Base-by-base conservation (phyloP, 2,329 filamentous ascomycete species). In the Amesomyces nigricolor region DNA sequence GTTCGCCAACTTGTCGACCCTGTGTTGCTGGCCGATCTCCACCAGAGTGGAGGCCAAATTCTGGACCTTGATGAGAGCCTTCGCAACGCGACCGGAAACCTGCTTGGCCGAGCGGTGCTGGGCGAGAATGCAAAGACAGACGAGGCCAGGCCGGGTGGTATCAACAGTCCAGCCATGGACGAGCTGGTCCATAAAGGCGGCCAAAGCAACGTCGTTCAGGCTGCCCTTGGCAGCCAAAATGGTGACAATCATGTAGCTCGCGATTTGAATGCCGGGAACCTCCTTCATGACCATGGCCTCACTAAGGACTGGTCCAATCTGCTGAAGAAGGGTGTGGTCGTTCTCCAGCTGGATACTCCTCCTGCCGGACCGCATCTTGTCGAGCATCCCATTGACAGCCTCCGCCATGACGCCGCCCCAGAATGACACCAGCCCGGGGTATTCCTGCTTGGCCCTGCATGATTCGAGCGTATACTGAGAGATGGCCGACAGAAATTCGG, bases 371-470 rank as follows among this genome's bases (percentile, higher is more conserved):
- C 82, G 83, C 58, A 85, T 80, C 53, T 80, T 81, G 65, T 95
- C 89, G 56, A 97, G 73, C 76, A 94, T 90, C 30, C 85, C 86
- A 60, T 89, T 88, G 56, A 95, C 79, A 10, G 91, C 85, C 71
- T 99, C 91, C 0, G 90, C 89, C 69, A 88, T 86, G 50, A 96
- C 78, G 45, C 90, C 87, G 4, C 88, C 90, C 92, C 94, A 99
- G 68, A 99, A 96, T 0, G 89, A 87, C 53, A 96, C 73, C 57
- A 96, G 74, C 1, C 85, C 83, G 39, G 89, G 82, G 63, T 94
- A 88, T 52, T 92, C 85, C 56, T 89, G 85, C 51, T 83, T 81
- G 40, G 81, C 77, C 51, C 83, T 81, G 66, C 90, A 86, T 22
- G 88, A 84, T 56, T 86, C 82, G 29, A 96, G 74, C 11, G 90